These are phyloP conservation scores for Penicillium brasilianum DNA, from an alignment of 2,329 filamentous ascomycete genomes.

Conservation along the genomic window DNA sequence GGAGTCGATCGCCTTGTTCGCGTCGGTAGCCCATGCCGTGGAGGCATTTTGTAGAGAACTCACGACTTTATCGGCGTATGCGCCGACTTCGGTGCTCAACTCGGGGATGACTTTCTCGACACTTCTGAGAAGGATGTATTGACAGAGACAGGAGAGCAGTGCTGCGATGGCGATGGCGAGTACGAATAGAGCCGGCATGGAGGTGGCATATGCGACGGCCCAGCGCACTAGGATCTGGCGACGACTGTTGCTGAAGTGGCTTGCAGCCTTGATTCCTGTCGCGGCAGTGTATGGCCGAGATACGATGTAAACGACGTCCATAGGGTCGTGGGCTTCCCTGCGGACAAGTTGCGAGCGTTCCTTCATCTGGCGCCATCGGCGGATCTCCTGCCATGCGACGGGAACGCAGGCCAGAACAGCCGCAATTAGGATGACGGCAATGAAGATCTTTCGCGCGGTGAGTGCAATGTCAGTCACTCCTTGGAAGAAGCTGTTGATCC, in stretches of 20 bases:
- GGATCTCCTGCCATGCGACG: constrained; percentile 81
- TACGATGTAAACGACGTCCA: constrained; percentile 88
- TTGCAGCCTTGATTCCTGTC: constrained; percentile 72
- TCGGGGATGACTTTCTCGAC: constrained; percentile 78
- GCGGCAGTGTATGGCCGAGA: constrained; percentile 78
- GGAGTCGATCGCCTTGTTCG: constrained; percentile 71
- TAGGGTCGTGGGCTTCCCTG: constrained; percentile 71
- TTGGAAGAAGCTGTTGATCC: constrained; percentile 82
- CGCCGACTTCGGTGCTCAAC: constrained; percentile 73
- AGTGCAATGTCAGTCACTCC: constrained; percentile 69
- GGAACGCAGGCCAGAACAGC: constrained; percentile 76
- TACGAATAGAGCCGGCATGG: constrained; percentile 81
- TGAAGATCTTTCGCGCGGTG: constrained; percentile 73
- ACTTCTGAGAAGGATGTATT: constrained; percentile 74
- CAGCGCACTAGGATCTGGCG: constrained; percentile 77
- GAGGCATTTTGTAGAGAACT: constrained; percentile 74
- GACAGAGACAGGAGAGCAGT: constrained; percentile 80
- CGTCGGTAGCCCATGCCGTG: constrained; percentile 73
- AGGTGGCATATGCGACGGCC: constrained; percentile 86
- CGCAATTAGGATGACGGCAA: constrained; percentile 72
- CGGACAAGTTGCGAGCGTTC: constrained; percentile 70
- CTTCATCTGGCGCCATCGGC: constrained; percentile 75
- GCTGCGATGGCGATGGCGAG: constrained; percentile 82
- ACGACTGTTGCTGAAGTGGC: constrained; percentile 64
- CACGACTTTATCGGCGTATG: constrained; percentile 80